Evolutionary conservation across 1,139 yeast species (phyloP), one percentile per base, ranked within the genome.

Genomic region (Yamadazyma kanchanaburiensis): DNA sequence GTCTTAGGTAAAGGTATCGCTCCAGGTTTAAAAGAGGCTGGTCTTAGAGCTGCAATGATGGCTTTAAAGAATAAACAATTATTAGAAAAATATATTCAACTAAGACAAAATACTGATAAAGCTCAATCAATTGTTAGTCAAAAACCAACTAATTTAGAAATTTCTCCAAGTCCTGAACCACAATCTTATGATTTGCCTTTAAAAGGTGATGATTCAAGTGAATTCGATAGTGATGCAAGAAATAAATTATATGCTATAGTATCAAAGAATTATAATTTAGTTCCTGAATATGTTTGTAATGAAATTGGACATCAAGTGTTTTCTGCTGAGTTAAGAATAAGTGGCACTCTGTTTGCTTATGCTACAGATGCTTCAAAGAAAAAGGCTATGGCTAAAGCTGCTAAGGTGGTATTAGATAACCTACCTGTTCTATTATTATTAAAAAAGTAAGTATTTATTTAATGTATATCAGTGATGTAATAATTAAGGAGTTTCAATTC

Each of bases 31-130:
- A 80, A 79, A 49, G 79, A 77, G 30, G 91, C 91, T 0, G 84
- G 89, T 1, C 52, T 74, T 21, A 62, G 77, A 35, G 89, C 91
- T 2, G 94, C 94, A 0, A 77, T 77, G 74, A 60, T 67, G 30
- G 88, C 85, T 0, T 60, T 88, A 30, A 58, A 60, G n/a, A 77
- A 85, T 37, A 71, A 69, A 26, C 64, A 63, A 1, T 38, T 75
- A 21, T 64, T 88, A 28, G 89, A 82, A 38, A 80, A 80, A 46
- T 85, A 74, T 48, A 75, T 79, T 15, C 64, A 67, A 31, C 43
- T 69, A 22, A 63, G 95, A 40, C 70, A 82, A 31, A 62, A 72
- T 21, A 72, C 75, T n/a, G 89, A 88, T 26, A 67, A 62, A 61
- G 14, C 69, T 64, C 39, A 36, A 19, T 34, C 42, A 31, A 61